Evolutionary conservation across 108 stramenopile genomes (phyloP).

Genomic region (Nitzschia inconspicua): DNA sequence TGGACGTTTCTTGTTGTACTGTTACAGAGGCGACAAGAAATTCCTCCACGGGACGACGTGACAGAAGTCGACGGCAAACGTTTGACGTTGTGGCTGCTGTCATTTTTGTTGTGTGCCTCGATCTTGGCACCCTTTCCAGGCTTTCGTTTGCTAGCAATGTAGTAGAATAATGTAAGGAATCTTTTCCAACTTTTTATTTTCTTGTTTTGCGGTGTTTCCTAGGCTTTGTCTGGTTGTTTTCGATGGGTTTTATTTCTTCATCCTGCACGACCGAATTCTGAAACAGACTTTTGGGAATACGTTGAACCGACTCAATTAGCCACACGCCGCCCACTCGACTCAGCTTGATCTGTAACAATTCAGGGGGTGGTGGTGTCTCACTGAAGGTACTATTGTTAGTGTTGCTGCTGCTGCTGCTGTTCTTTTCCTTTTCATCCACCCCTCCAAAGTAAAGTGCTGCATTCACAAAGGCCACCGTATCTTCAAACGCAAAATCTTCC

Average conservation of each 20-base stretch:
- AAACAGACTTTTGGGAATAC: background rate
- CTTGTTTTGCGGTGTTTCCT: background rate
- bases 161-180: background rate
- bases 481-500: background rate
- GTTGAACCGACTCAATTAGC: slow-evolving; percentile 35
- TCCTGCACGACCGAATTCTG: background rate
- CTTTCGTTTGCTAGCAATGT: slow-evolving; percentile 18
- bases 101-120: slow-evolving; percentile 35
- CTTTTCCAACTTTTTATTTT: background rate
- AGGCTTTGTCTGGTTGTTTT: background rate
- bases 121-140: slow-evolving; percentile 70
- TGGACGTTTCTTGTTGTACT: slow-evolving; percentile 53
- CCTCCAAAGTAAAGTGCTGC: slow-evolving; percentile 39
- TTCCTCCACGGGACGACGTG: slow-evolving; percentile 68
- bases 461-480: slow-evolving; percentile 39
- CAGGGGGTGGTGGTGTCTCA: slow-evolving; percentile 20
- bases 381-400: background rate
- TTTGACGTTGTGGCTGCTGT: slow-evolving; percentile 30
- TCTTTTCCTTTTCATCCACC: background rate
- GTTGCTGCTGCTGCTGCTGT: background rate
- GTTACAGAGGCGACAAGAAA: slow-evolving; percentile 55
- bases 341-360: slow-evolving; percentile 35
- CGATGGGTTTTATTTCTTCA: background rate
- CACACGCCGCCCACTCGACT: slow-evolving; percentile 32
- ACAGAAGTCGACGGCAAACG: slow-evolving; percentile 53